Evolutionary conservation across 2,329 filamentous ascomycete genomes (phyloP), one percentile per base, ranked within the genome.

Genomic region (Neonectria ditissima): DNA sequence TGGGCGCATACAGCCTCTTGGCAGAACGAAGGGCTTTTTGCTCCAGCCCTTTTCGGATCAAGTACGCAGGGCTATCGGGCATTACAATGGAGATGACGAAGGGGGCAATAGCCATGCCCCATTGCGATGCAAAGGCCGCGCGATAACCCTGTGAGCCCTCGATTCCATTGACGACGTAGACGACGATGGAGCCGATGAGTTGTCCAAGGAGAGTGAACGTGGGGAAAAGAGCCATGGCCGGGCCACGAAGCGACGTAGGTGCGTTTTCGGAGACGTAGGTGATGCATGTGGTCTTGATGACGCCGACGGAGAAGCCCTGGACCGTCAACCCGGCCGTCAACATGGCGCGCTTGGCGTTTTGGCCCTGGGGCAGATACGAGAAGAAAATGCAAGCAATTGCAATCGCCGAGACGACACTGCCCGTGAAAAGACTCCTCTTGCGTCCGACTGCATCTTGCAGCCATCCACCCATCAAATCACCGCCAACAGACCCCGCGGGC

Each of bases 221-320:
- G 0, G 73, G 73, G 1, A 75, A 66, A 1, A 75, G n/a, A 1
- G 66, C 73, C 71, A 75, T 73, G 0, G 69, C 70, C 1, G 73
- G 62, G 10, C 67, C 74, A 2, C 74, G 68, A 0, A 75, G 45
- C 0, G 73, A 65, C 0, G 71, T 73, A 1, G 73, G 74, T 0
- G 73, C 63, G 8, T 69, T 75, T 14, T 75, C 73, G 0, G 74
- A 75, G 1, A 75, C 68, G 59, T 96, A 74, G 1, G 73, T 75
- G 7, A 73, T 61, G 24, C 65, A 66, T 1, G 66, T 69, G 0
- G 69, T 67, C 18, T 69, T 74, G 43, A 75, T 67, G 2, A 68
- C 62, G 8, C 71, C 72, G 1, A 75, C 68, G 0, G 74, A 63
- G 8, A 74, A 61, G 2, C 75, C 75, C 3, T 75, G 73, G 0